These are phyloP conservation scores for Saprolegnia diclina DNA, from an alignment of 352 stramenopile genomes.

Conservation along the genomic window DNA sequence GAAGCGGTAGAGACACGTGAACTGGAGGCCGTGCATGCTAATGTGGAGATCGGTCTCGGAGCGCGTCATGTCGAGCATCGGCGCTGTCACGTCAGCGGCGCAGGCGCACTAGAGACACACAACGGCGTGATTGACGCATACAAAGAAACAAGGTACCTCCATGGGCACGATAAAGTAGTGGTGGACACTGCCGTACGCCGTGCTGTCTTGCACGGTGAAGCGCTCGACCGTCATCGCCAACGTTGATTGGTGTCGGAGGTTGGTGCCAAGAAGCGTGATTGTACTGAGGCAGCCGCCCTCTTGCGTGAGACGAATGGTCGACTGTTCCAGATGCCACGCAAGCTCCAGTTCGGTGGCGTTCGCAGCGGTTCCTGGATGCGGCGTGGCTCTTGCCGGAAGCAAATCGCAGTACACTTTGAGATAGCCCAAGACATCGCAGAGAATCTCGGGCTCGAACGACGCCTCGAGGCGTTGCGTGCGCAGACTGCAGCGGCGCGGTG, in stretches of 20 bases:
- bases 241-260: neutral
- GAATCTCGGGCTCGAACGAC: neutral
- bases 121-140: too few relatives aligned
- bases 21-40: neutral
- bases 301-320: neutral
- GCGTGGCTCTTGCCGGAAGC: neutral
- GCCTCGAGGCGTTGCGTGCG: neutral
- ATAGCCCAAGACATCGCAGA: neutral
- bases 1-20: conserved; percentile 22
- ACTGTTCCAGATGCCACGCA: neutral
- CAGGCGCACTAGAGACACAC: neutral
- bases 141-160: too few relatives aligned
- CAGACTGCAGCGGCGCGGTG: neutral
- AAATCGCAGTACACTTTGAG: neutral
- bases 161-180: conserved; percentile 12
- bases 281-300: neutral
- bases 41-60: neutral
- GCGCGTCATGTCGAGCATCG: neutral
- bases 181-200: neutral
- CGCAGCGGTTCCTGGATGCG: neutral
- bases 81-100: neutral
- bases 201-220: conserved; percentile 7
- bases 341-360: neutral
- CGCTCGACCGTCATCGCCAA: neutral
- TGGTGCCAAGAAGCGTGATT: neutral